These are phyloP conservation scores for Talaromyces piceae DNA, from an alignment of 2,329 filamentous ascomycete genomes.

Conservation along the genomic window DNA sequence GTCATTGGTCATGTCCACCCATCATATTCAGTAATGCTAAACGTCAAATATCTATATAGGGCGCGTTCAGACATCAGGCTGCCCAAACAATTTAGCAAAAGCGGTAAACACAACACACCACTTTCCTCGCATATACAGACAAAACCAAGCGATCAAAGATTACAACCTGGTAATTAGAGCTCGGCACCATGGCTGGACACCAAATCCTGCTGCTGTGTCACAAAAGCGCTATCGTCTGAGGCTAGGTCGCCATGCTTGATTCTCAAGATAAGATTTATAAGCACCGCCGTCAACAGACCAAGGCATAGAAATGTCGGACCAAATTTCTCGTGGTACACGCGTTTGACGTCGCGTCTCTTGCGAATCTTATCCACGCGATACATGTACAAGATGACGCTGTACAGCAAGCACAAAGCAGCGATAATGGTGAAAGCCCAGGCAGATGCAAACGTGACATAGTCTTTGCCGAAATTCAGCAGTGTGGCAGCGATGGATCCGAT, in stretches of 20 bases:
- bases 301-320: constrained; percentile 72
- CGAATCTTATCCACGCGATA: constrained; percentile 84
- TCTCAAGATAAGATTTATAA: constrained; percentile 72
- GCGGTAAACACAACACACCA: no score
- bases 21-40: no score
- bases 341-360: constrained; percentile 68
- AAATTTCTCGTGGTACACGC: constrained; percentile 75
- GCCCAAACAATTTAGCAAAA: no score
- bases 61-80: no score
- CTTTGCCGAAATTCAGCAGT: constrained; percentile 68
- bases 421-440: constrained; percentile 75
- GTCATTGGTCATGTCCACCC: no score
- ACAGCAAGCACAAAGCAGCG: constrained; percentile 69
- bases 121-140: not conserved
- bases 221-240: not conserved
- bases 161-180: not conserved
- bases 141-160: no score
- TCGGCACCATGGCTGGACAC: not conserved
- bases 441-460: constrained; percentile 57
- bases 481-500: constrained; percentile 81
- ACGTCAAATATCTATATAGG: no score
- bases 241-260: constrained; percentile 45
- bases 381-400: constrained; percentile 76
- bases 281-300: constrained; percentile 65
- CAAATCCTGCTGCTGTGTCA: not conserved